Percentiles rank a stretch among this genome's conserved stretches.
These are phyloP conservation scores for Phytophthora sansomeana DNA, from an alignment of 352 stramenopile species.

Conservation along the genomic window DNA sequence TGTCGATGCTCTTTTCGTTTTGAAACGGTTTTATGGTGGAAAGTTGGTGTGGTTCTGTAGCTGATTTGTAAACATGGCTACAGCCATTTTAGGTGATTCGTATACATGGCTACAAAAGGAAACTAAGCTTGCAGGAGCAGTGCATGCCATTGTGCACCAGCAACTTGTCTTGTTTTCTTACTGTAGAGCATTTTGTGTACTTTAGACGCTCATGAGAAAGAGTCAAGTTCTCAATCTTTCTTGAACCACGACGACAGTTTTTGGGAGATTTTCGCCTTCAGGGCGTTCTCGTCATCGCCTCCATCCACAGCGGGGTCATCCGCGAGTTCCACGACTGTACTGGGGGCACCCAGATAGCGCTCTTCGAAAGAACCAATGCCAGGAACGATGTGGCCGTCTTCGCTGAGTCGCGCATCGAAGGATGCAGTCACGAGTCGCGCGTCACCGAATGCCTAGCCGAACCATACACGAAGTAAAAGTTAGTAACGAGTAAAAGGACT, in stretches of 20 bases:
- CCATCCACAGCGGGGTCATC: conserved; percentile 33
- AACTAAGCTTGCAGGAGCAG: background rate
- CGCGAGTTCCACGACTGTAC: conserved; percentile 43
- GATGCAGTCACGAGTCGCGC: conserved; percentile 81
- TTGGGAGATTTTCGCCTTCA: conserved; percentile 52
- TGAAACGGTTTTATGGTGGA: conserved; percentile 2
- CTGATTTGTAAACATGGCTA: conserved; percentile 11
- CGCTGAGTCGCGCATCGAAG: conserved; percentile 71
- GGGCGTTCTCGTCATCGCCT: conserved; percentile 41
- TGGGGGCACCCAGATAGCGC: conserved; percentile 62
- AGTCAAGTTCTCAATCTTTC: conserved; percentile 26
- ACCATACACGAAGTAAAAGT: background rate
- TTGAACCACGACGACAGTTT: conserved; percentile 50
- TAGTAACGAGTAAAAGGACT: conserved; percentile 4
- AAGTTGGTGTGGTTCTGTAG: background rate
- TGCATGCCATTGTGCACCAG: conserved; percentile 15
- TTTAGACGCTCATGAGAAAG: conserved; percentile 1
- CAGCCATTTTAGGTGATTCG: background rate
- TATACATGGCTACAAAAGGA: conserved; percentile 5
- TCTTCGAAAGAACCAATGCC: conserved; percentile 83
- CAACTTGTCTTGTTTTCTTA: conserved; percentile 2
- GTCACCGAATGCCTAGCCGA: conserved; percentile 65
- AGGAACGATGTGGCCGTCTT: conserved; percentile 69
- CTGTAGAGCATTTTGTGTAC: conserved; percentile 3
- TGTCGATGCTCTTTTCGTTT: background rate